These are phyloP conservation scores for Cytospora piceae DNA, from an alignment of 2,329 filamentous ascomycete genomes.

Conservation along the genomic window DNA sequence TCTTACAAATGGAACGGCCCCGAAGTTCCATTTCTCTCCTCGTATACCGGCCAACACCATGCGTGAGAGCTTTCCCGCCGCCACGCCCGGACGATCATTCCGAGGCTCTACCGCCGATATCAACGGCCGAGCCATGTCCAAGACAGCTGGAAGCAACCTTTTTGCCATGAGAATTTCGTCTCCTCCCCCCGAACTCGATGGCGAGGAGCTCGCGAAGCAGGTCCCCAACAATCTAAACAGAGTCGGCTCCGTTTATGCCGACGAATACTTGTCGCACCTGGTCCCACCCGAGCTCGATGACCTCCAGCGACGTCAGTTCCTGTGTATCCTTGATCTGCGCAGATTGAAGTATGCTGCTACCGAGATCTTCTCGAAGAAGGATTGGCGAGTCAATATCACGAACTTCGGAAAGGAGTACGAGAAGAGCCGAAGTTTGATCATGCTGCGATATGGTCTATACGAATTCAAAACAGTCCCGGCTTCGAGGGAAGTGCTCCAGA, in stretches of 20 bases:
- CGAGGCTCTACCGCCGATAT: constrained; percentile 52
- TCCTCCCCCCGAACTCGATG: constrained; percentile 59
- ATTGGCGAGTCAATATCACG: constrained; percentile 65
- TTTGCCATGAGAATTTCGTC: constrained; percentile 64
- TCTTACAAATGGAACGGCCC: constrained; percentile 35
- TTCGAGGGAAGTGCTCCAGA: constrained; percentile 59
- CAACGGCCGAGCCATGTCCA: constrained; percentile 54
- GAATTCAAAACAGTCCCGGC: constrained; percentile 66
- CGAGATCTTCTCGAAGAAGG: constrained; percentile 63
- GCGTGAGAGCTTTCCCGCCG: constrained; percentile 53
- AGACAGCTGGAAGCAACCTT: constrained; percentile 53
- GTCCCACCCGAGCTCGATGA: constrained; percentile 62
- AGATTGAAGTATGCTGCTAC: constrained; percentile 65
- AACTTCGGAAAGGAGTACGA: constrained; percentile 69
- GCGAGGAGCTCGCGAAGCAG: constrained; percentile 57
- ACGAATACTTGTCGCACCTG: constrained; percentile 61
- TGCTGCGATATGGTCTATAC: constrained; percentile 64
- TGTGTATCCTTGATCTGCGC: constrained; percentile 64
- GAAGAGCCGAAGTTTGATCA: constrained; percentile 64
- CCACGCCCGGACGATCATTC: constrained; percentile 49
- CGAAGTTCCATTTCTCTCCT: constrained; percentile 47
- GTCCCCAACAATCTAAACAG: constrained; percentile 57
- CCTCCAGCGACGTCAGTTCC: constrained; percentile 63
- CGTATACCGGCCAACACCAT: constrained; percentile 49
- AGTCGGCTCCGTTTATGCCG: constrained; percentile 61